Evolutionary conservation across 2,329 filamentous ascomycete genomes (phyloP).

Genomic region (Xylariaceae sp.): DNA sequence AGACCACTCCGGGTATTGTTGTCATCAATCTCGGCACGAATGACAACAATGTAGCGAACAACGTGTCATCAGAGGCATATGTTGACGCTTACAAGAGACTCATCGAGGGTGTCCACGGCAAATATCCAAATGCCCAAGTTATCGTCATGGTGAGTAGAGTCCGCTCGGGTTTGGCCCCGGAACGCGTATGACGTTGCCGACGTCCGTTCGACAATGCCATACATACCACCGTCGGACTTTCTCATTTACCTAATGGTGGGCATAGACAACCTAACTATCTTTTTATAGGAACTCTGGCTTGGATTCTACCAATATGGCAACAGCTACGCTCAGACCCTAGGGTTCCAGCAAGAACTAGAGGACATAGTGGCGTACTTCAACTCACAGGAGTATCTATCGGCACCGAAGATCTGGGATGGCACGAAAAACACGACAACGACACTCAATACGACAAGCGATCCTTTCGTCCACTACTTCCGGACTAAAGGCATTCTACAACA

Average conservation of each 20-base stretch:
- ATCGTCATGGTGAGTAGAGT: conserved; percentile 38
- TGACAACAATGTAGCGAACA: conserved; percentile 41
- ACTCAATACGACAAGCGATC: conserved; percentile 33
- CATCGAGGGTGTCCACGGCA: conserved; percentile 44
- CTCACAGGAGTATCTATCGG: conserved; percentile 39
- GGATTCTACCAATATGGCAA: conserved; percentile 50
- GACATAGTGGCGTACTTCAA: conserved; percentile 51
- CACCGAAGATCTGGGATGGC: conserved; percentile 39
- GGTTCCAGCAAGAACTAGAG: conserved; percentile 48
- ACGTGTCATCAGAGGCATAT: conserved; percentile 38
- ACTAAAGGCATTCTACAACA: conserved; percentile 58
- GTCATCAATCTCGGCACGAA: conserved; percentile 47
- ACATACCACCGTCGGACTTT: neutral
- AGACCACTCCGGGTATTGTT: conserved; percentile 41
- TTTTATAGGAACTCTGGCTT: conserved; percentile 39
- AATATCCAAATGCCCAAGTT: conserved; percentile 44
- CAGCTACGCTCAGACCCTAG: conserved; percentile 44
- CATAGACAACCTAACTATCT: neutral
- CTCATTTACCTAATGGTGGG: neutral
- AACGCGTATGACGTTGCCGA: neutral
- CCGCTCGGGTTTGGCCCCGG: neutral
- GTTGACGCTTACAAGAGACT: conserved; percentile 42
- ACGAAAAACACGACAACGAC: conserved; percentile 36
- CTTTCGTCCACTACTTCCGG: conserved; percentile 58
- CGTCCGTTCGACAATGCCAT: too few species aligned